Evolutionary conservation across 768 basidiomycete genomes (phyloP).

Genomic region (Auricularia sp.): DNA sequence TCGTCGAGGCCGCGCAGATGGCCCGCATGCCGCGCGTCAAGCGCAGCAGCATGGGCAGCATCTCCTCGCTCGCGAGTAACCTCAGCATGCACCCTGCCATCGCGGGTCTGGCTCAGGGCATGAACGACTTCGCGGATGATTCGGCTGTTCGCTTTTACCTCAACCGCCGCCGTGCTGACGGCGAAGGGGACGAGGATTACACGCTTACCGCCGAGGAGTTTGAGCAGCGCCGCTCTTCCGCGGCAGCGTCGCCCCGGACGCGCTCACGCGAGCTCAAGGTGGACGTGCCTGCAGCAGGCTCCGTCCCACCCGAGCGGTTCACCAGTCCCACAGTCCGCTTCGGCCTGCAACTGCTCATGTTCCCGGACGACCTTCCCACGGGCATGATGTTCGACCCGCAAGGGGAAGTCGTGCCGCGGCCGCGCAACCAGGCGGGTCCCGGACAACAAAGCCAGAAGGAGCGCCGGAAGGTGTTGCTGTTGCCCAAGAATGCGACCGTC

Average conservation of each 20-base stretch:
- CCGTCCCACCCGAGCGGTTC: constrained; percentile 61
- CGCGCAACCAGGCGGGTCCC: constrained; percentile 39
- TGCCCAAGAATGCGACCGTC: constrained; percentile 92
- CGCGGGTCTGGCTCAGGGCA: constrained; percentile 58
- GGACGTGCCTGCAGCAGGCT: constrained; percentile 19
- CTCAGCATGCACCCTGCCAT: constrained; percentile 94
- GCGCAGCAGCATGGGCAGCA: constrained; percentile 85
- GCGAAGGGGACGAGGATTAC: constrained; percentile 18
- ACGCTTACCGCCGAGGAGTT: neutral
- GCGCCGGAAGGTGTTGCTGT: constrained; percentile 76
- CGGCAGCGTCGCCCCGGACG: neutral
- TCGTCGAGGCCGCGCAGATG: constrained; percentile 62
- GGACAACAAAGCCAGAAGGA: constrained; percentile 34
- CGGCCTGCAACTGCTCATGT: constrained; percentile 76
- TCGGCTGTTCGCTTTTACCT: constrained; percentile 95
- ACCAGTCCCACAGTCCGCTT: constrained; percentile 78
- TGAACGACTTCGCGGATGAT: constrained; percentile 98
- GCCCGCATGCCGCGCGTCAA: constrained; percentile 74
- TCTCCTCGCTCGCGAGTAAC: constrained; percentile 87
- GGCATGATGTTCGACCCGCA: constrained; percentile 89
- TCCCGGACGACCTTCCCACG: constrained; percentile 86
- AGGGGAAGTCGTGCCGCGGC: constrained; percentile 68
- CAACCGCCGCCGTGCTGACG: constrained; percentile 48
- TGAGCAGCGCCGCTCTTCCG: neutral
- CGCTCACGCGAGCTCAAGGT: constrained; percentile 24